These are phyloP conservation scores for Populus deltoides DNA, from an alignment of 345 rosid genomes.

Conservation along the genomic window DNA sequence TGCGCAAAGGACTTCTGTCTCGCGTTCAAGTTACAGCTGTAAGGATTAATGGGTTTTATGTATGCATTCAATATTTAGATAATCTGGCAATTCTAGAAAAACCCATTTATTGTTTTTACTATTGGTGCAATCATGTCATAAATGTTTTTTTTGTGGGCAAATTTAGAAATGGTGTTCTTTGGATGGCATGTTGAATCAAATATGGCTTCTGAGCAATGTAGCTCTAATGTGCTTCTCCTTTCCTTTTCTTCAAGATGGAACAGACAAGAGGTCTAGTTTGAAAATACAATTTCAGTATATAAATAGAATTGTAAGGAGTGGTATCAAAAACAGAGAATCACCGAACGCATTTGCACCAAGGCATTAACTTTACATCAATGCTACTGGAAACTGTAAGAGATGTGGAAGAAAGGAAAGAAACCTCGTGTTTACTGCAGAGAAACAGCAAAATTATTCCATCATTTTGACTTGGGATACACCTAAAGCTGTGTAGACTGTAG, in stretches of 20 bases:
- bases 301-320: background rate
- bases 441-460: background rate
- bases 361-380: background rate
- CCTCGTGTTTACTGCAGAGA: background rate
- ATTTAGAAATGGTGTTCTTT: background rate
- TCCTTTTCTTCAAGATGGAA: background rate
- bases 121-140: background rate
- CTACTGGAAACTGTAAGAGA: background rate
- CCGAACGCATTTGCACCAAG: constrained; percentile 4
- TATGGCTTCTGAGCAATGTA: background rate
- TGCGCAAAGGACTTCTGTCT: background rate
- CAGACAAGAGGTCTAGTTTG: background rate
- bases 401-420: background rate
- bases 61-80: background rate
- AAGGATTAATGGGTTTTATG: background rate
- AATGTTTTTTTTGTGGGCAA: background rate
- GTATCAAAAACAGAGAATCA: background rate
- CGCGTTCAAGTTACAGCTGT: background rate
- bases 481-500: background rate
- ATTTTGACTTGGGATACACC: too few species aligned
- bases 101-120: background rate
- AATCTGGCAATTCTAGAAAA: background rate
- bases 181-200: constrained; percentile 5
- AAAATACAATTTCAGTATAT: background rate
- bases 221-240: background rate